A percentile compares a stretch with the other conserved stretches of the same genome.
These are phyloP conservation scores for Acer saccharum DNA, from an alignment of 345 rosid genomes.

Conservation along the genomic window DNA sequence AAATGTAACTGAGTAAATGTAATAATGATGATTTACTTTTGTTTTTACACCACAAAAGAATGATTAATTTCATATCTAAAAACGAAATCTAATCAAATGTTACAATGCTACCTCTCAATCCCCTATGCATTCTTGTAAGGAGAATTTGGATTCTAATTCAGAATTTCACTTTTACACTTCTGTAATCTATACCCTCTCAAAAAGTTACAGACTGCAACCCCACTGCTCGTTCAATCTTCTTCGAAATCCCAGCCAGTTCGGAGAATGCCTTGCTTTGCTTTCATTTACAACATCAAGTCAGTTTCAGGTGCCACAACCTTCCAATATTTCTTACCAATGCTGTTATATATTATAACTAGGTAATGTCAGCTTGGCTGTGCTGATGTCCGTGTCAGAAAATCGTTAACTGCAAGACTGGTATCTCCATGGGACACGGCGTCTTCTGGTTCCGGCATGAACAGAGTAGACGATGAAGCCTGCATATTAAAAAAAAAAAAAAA, in stretches of 20 bases:
- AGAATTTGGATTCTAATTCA: constrained; percentile 10
- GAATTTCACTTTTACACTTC: constrained; percentile 25
- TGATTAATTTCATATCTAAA: constrained; percentile 15
- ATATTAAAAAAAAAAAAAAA: background rate
- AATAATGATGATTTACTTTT: too few species aligned
- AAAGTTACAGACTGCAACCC: constrained; percentile 18
- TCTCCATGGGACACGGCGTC: constrained; percentile 98
- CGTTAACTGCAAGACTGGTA: constrained; percentile 81
- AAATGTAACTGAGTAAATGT: background rate
- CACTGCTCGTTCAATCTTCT: background rate
- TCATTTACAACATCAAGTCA: background rate
- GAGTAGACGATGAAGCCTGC: constrained; percentile 81
- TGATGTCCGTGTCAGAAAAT: constrained; percentile 69
- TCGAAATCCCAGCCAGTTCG: background rate
- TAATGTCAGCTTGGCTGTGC: constrained; percentile 22
- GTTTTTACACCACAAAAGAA: constrained; percentile 17
- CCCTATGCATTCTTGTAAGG: constrained; percentile 12
- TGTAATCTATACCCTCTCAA: constrained; percentile 23
- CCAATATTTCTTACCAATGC: constrained; percentile 12
- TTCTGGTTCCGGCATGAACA: constrained; percentile 92
- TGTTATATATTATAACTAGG: constrained; percentile 2
- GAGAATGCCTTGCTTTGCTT: background rate
- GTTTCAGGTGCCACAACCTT: constrained; percentile 10
- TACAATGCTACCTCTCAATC: constrained; percentile 17
- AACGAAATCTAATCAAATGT: constrained; percentile 8